These are phyloP conservation scores for Globisporangium megalacanthum DNA, from an alignment of 352 stramenopile species.

Conservation along the genomic window DNA sequence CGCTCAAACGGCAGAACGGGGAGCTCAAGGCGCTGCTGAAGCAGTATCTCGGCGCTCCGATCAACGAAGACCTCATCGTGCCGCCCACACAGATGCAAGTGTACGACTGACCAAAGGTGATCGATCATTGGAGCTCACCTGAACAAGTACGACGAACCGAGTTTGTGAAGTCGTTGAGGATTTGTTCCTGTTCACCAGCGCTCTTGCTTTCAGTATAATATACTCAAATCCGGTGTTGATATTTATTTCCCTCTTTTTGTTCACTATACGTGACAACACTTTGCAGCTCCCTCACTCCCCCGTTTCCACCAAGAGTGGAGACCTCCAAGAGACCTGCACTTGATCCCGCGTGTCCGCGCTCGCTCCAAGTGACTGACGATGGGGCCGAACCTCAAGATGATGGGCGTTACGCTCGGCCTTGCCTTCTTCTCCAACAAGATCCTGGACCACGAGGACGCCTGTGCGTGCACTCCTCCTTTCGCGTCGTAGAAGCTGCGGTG, in stretches of 20 bases:
- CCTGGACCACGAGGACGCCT: slow-evolving; percentile 53
- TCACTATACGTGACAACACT: too few relatives aligned
- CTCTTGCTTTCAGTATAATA: too few relatives aligned
- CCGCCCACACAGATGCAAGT: slow-evolving; percentile 80
- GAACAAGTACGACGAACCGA: not conserved
- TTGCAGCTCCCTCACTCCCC: not conserved
- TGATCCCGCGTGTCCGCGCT: not conserved
- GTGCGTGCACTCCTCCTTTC: slow-evolving; percentile 22
- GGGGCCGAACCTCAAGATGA: slow-evolving; percentile 78
- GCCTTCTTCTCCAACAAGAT: slow-evolving; percentile 59
- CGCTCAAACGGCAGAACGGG: slow-evolving; percentile 78
- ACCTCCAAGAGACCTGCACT: too few relatives aligned
- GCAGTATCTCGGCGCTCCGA: slow-evolving; percentile 80
- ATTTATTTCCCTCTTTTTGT: too few relatives aligned
- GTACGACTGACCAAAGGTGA: slow-evolving; percentile 32
- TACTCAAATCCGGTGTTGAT: too few relatives aligned
- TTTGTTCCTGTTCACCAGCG: not conserved
- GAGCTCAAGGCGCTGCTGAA: slow-evolving; percentile 89
- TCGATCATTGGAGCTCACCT: too few relatives aligned
- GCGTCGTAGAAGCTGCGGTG: too few relatives aligned
- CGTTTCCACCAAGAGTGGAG: not conserved
- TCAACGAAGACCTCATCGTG: slow-evolving; percentile 84
- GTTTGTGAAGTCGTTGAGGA: not conserved
- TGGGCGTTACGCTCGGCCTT: slow-evolving; percentile 61
- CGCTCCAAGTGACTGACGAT: slow-evolving; percentile 17